Evolutionary conservation across 108 stramenopile species (phyloP), one percentile per base, ranked within the genome.

Genomic region (Cyclotella kingstonii): DNA sequence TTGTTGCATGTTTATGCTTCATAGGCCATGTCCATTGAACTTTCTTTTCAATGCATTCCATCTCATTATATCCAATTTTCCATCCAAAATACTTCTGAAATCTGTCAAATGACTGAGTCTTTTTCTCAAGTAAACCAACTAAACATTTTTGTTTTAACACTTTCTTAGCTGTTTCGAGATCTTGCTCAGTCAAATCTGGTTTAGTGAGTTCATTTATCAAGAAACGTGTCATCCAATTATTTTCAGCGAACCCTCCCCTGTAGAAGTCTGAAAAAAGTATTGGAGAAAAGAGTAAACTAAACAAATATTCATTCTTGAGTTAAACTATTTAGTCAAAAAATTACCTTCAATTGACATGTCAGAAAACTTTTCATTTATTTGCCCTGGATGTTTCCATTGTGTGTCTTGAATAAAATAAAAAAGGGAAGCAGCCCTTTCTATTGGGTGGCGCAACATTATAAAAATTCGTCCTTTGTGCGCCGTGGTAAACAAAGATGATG

Each of bases 11-110:
- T 2, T 43, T 33, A 66, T 80, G 70, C 54, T 72, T 76, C 71
- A 70, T 69, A 1, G 79, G 55, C 79, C 79, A 80, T 5, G 75
- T 52, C 70, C 64, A 72, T 52, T 76, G 63, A 31, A 72, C 15
- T 45, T 68, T 76, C 47, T 72, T 72, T 33, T 60, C 63, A 12
- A 72, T 42, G 46, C 79, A 80, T 0, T 72, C 76, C 35, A 68
- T 66, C 1, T 35, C 19, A 18, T 57, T 57, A 59, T 63, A 54
- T 44, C 62, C 52, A 6, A 60, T 40, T 41, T 23, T 62, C 65
- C 62, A 77, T 50, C 66, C 65, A 68, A 78, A 78, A 54, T 73
- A 68, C 31, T 48, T 60, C 30, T 67, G 55, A 14, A 78, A 53
- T 27, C 77, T 54, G 8, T 70, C 59, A 53, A 78, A 73, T 1